These are phyloP conservation scores for Volvox africanus DNA, from an alignment of 139 green algal genomes.

Conservation along the genomic window DNA sequence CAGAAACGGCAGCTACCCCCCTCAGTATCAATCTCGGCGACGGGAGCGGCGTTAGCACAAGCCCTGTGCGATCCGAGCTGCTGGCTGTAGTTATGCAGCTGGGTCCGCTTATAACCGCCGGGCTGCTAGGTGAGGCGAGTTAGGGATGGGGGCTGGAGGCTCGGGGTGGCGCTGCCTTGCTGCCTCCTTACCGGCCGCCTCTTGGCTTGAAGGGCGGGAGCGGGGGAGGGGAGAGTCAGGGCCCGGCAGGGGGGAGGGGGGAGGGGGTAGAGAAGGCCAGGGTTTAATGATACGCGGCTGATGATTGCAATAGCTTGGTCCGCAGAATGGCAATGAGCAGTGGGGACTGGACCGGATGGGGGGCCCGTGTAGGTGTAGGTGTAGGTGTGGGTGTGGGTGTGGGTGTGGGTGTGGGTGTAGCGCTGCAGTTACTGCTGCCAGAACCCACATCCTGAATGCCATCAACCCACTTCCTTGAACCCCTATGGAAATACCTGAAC, in stretches of 20 bases:
- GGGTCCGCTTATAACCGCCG: background rate
- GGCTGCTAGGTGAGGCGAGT: conserved; percentile 20
- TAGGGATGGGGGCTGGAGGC: too few species aligned
- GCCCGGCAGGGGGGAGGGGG: too few species aligned
- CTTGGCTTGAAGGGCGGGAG: too few species aligned
- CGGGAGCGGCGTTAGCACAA: too few species aligned
- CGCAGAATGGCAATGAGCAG: too few species aligned
- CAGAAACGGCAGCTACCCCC: background rate
- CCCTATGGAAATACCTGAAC: background rate
- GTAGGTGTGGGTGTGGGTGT: background rate
- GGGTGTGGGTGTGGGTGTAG: background rate
- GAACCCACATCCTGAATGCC: background rate
- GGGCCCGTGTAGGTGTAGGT: background rate
- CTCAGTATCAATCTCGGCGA: too few species aligned
- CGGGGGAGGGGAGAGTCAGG: background rate
- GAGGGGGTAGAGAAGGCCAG: too few species aligned
- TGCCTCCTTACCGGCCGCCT: background rate
- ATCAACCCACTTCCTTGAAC: background rate
- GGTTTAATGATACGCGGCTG: too few species aligned
- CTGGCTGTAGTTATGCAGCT: background rate
- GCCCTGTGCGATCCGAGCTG: background rate
- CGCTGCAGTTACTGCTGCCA: background rate
- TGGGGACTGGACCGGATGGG: too few species aligned
- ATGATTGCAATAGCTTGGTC: too few species aligned
- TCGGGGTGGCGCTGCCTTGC: too few species aligned